phyloP scores from a whole-genome alignment of 176 grass and related monocot genomes.

The Hordeum vulgare region DNA sequence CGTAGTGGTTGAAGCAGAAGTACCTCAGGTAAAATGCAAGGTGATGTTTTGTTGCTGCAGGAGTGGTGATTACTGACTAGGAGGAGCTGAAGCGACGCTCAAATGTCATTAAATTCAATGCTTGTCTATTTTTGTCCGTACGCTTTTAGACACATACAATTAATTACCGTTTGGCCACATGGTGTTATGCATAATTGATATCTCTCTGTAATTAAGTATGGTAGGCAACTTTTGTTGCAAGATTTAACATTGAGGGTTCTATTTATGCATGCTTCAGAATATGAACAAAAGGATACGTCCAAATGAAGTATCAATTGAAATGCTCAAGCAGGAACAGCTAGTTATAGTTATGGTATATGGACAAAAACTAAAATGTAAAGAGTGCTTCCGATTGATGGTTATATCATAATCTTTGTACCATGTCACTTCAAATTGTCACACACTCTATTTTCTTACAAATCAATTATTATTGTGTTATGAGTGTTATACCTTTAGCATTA shows the following conservation, averaged over 20 bases:
- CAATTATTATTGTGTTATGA: too few species aligned
- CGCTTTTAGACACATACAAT: background rate
- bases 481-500: too few species aligned
- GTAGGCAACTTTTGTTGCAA: background rate
- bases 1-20: background rate
- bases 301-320: background rate
- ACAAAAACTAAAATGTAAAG: background rate
- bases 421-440: background rate
- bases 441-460: too few species aligned
- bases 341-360: background rate
- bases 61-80: background rate
- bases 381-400: background rate
- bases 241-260: background rate
- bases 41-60: constrained; percentile 13
- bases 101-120: background rate
- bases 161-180: background rate
- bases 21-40: background rate
- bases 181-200: background rate
- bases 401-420: background rate
- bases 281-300: background rate
- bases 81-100: background rate
- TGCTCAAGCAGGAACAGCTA: background rate
- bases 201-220: constrained; percentile 16
- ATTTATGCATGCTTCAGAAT: background rate
- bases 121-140: background rate